Evolutionary conservation across 306 rosid genomes (phyloP), one percentile per base, ranked within the genome.

Genomic region (Vicia faba): DNA sequence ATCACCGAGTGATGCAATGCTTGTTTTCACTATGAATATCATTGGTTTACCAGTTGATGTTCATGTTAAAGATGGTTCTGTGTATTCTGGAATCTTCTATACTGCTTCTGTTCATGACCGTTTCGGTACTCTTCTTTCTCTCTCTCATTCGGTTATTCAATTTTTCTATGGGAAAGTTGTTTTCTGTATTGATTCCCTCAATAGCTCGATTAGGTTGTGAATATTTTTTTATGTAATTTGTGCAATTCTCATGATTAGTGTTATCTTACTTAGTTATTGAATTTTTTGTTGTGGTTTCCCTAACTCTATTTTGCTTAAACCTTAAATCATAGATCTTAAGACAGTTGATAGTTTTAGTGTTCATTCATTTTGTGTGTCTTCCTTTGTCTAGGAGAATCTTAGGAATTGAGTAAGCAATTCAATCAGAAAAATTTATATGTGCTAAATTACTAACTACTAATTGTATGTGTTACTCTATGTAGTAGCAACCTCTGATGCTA

Each of bases 51-150:
- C 87, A 0, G 97, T 89, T 15, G 91, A 92, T 49, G 96, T 87
- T 46, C 95, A 85, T 19, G 79, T 87, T 40, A 87, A 68, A 64
- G 92, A 92, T 76, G 96, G 96, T 51, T 92, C 97, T 45, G 82
- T 92, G 1, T 87, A 79, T 78, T 87, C 97, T 75, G 97, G 96
- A 76, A 85, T 84, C 82, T 87, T 92, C 86, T 80, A 87, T 82
- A 87, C 96, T 53, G 88, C 96, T 49, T 86, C 82, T 55, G 62
- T 78, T 40, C 84, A 84, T 11, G 64, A 50, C 18, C 75, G 77
- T 54, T 89, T 78, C n/a, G 93, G 96, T 87, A 46, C 14, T 75
- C n/a, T 67, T 72, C 29, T 6, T 70, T 14, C 16, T 39, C 61
- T 39, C 58, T 33, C 11, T 61, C 38, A 7, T 73, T 78, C n/a